These are phyloP conservation scores for Plasmodium coatneyi DNA, from an alignment of 169 alveolate species.

Conservation along the genomic window DNA sequence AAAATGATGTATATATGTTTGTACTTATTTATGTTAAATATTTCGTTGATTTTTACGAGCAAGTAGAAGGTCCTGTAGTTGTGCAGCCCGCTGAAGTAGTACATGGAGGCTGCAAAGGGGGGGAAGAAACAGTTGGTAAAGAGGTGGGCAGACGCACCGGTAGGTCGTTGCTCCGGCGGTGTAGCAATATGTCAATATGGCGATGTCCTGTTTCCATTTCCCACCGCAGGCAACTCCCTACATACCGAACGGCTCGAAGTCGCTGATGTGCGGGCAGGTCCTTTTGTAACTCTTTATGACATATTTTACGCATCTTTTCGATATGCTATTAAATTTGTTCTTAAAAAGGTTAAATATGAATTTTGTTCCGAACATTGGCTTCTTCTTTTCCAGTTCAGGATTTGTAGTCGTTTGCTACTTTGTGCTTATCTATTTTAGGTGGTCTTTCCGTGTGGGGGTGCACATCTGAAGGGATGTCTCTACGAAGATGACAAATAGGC, in stretches of 20 bases:
- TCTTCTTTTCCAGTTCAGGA: neutral
- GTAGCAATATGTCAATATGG: neutral
- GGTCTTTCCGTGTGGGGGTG: neutral
- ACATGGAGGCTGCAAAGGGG: conserved; percentile 67
- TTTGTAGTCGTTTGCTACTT: neutral
- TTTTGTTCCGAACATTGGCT: conserved; percentile 65
- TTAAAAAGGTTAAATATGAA: conserved; percentile 54
- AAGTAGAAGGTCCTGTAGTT: conserved; percentile 65
- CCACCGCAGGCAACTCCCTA: neutral
- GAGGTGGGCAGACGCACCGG: neutral
- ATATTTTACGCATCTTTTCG: conserved; percentile 50
- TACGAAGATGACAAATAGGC: neutral
- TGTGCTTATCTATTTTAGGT: neutral
- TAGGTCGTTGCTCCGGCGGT: neutral
- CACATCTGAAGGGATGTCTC: neutral
- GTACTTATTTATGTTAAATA: conserved; percentile 72
- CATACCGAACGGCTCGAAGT: conserved; percentile 75
- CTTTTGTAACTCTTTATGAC: conserved; percentile 69
- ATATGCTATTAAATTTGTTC: conserved; percentile 50
- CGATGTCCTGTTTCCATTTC: neutral
- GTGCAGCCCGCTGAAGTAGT: conserved; percentile 73
- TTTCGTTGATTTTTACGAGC: conserved; percentile 51
- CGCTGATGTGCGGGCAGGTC: conserved; percentile 76
- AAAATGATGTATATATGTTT: conserved; percentile 62
- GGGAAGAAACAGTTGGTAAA: neutral